Evolutionary conservation across 306 rosid species (phyloP).

Genomic region (Bauhinia variegata): DNA sequence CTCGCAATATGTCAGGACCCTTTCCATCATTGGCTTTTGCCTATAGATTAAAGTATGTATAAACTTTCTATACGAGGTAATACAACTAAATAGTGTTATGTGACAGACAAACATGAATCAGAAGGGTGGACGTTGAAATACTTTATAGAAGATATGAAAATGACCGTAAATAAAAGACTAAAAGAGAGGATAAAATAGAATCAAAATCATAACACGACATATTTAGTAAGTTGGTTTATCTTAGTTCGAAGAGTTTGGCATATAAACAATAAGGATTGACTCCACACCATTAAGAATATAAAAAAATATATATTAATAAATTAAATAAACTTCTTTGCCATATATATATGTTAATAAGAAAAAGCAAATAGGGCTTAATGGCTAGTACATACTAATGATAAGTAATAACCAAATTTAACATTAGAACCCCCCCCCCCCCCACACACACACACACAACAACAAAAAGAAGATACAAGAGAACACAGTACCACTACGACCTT

Average conservation of each 20-base stretch:
- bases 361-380: neutral
- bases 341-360: constrained; percentile 1
- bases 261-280: constrained; percentile 20
- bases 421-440: neutral
- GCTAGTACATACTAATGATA: too few species aligned
- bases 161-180: constrained; percentile 2
- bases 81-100: constrained; percentile 14
- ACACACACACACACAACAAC: too few species aligned
- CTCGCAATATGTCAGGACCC: constrained; percentile 92
- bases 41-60: constrained; percentile 46
- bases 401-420: too few species aligned
- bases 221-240: constrained; percentile 16
- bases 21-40: constrained; percentile 98
- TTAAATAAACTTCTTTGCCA: neutral
- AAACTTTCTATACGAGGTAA: constrained; percentile 24
- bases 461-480: neutral
- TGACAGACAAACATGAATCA: neutral
- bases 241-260: constrained; percentile 15
- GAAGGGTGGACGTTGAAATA: constrained; percentile 8
- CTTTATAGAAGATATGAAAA: constrained; percentile 13
- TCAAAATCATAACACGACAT: constrained; percentile 19
- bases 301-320: neutral
- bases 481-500: constrained; percentile 4
- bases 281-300: neutral
- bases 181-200: constrained; percentile 1